Percentiles rank a stretch among this genome's conserved stretches.
phyloP scores from a whole-genome alignment of 1,284 basidiomycete species.

The Xerocomus minutiporus region DNA sequence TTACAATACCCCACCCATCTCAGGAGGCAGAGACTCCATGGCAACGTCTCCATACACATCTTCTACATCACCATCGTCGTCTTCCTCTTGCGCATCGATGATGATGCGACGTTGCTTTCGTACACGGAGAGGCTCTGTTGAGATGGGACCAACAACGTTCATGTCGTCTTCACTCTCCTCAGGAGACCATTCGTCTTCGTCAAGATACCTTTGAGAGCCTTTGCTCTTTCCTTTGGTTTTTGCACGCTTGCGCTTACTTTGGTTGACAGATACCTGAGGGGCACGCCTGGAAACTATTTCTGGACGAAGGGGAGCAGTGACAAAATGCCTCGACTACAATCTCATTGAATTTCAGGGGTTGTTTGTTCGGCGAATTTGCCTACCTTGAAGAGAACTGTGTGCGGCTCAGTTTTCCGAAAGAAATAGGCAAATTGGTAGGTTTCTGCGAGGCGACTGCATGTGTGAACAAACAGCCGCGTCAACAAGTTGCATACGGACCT shows the following conservation, averaged over 20 bases:
- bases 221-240: conserved; percentile 43
- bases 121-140: conserved; percentile 23
- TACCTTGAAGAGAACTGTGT: conserved; percentile 72
- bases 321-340: conserved; percentile 50
- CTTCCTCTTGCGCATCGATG: conserved; percentile 21
- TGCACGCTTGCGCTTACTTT: conserved; percentile 40
- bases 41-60: conserved; percentile 21
- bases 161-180: conserved; percentile 26
- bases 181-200: conserved; percentile 20
- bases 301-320: conserved; percentile 37
- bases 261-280: conserved; percentile 5
- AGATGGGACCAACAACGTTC: conserved; percentile 3
- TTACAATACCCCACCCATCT: conserved; percentile 8
- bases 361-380: neutral
- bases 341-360: conserved; percentile 13
- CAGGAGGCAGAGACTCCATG: conserved; percentile 12
- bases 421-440: conserved; percentile 80
- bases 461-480: neutral
- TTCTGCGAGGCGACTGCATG: conserved; percentile 39
- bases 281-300: conserved; percentile 9
- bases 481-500: conserved; percentile 40
- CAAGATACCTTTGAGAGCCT: conserved; percentile 25
- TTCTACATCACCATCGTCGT: conserved; percentile 21
- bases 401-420: conserved; percentile 68
- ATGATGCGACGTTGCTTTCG: conserved; percentile 25